Percentiles rank a stretch among this genome's conserved stretches.
Conservation (phyloP, 2,329 filamentous ascomycete genomes). For the Corinectria fuckeliana region DNA sequence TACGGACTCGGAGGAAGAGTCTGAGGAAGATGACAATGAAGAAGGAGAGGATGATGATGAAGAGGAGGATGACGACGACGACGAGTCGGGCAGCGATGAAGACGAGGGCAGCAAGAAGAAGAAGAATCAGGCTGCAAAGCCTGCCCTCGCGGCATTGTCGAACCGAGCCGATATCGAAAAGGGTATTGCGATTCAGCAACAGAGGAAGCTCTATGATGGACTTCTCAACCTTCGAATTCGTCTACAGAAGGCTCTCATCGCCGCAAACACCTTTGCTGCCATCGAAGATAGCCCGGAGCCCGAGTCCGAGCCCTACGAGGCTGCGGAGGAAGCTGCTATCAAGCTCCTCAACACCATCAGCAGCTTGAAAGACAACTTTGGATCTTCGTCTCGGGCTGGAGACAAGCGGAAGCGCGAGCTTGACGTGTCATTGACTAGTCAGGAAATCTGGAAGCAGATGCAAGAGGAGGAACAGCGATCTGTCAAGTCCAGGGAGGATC, state of each 20-base stretch:
- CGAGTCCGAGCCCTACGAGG: conserved; percentile 65
- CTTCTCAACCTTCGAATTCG: conserved; percentile 91
- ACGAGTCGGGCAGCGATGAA: conserved; percentile 47
- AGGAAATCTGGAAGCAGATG: conserved; percentile 77
- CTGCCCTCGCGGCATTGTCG: conserved; percentile 40
- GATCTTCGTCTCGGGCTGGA: conserved; percentile 56
- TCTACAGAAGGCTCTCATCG: conserved; percentile 87
- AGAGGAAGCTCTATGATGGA: conserved; percentile 85
- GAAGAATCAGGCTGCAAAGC: conserved; percentile 42
- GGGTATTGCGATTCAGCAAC: conserved; percentile 83
- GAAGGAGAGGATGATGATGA: conserved; percentile 46
- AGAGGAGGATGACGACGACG: conserved; percentile 44
- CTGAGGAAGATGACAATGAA: conserved; percentile 45
- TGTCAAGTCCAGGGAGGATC: conserved; percentile 68
- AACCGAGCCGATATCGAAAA: conserved; percentile 73
- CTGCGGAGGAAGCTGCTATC: conserved; percentile 84
- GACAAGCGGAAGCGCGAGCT: conserved; percentile 67
- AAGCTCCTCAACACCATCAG: conserved; percentile 85
- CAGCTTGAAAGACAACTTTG: conserved; percentile 68
- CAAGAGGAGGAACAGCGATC: conserved; percentile 67
- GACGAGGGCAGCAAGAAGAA: conserved; percentile 41
- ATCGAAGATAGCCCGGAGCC: conserved; percentile 49
- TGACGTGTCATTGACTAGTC: conserved; percentile 62
- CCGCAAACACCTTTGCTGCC: conserved; percentile 74
- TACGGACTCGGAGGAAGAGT: conserved; percentile 43